Percentiles rank a stretch among this genome's conserved stretches.
phyloP scores from a whole-genome alignment of 208 protist genomes.

The Trichomonas gallinae region DNA sequence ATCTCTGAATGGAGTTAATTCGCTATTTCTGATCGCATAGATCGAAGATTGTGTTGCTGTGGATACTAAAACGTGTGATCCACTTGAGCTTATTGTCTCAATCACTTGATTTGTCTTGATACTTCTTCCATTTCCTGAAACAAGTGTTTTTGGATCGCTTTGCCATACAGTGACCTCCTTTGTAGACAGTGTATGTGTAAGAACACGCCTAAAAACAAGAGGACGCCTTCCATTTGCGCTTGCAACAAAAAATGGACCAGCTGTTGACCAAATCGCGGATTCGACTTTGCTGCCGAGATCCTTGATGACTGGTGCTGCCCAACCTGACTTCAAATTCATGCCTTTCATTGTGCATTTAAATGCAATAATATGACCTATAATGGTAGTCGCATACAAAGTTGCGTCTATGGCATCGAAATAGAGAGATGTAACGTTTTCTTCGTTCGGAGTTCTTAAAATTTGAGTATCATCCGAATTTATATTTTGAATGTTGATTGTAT shows the following conservation, averaged over 20 bases:
- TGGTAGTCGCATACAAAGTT: background rate
- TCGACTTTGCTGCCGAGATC: background rate
- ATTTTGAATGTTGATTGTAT: background rate
- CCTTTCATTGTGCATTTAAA: constrained; percentile 19
- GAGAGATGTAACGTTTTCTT: background rate
- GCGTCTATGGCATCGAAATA: background rate
- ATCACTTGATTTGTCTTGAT: background rate
- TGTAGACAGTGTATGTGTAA: background rate
- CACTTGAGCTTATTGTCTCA: background rate
- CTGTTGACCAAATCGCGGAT: background rate
- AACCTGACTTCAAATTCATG: background rate
- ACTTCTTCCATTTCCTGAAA: background rate
- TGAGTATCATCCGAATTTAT: background rate
- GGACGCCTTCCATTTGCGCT: background rate
- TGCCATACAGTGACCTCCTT: background rate
- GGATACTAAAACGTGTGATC: background rate
- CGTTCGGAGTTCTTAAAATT: background rate
- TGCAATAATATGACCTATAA: background rate
- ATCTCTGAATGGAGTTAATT: background rate
- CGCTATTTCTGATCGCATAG: background rate
- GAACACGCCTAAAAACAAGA: background rate
- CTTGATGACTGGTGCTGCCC: background rate
- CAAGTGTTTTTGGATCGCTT: background rate
- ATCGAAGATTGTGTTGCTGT: background rate
- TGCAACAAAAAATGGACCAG: background rate